Base-by-base conservation (phyloP, 2,329 filamentous ascomycete genomes). In the Colletotrichum filicis region DNA sequence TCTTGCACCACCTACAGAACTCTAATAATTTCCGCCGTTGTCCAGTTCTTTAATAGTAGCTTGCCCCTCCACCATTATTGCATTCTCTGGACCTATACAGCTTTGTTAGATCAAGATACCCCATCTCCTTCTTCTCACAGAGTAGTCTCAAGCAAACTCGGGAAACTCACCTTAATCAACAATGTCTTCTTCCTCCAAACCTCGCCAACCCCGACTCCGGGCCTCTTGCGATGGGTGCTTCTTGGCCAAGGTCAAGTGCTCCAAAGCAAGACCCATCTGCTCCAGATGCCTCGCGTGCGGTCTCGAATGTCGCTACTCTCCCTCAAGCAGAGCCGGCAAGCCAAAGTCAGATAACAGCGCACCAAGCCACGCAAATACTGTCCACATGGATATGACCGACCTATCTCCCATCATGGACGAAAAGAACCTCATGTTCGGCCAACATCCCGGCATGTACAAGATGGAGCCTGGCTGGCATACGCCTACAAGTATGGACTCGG, bases 181-280 rank as follows among this genome's bases (percentile, higher is more conserved):
- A 62, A 74, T 74, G 71, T 74, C 71, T 73, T 72, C 72, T 55
- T 72, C 24, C 28, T 75, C 76, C 35, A 84, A 84, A 71, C 76
- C 80, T 73, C 81, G 82, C 42, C 82, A 84, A 75, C 83, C 83
- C 60, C 83, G 84, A 58, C 79, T 87, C 35, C 81, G 86, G 71
- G 85, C 84, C 26, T 89, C 87, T 22, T 89, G 87, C 77, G 87
- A 89, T 74, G 86, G 85, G 8, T 89, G 87, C 79, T 88, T 89
- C 77, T 79, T 87, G 24, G 87, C 87, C 74, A 89, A 89, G 77
- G 87, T 89, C 79, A 89, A 89, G 76, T 89, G 87, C 78, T 87
- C 85, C 74, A 89, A 89, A 75, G 81, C 82, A 3, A 81, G 86
- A n/a, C 87, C 87, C 1, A 84, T 88, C 61, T 89, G 87, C 78